Conservation (phyloP, 2,329 filamentous ascomycete species). For the Exophiala mesophila region DNA sequence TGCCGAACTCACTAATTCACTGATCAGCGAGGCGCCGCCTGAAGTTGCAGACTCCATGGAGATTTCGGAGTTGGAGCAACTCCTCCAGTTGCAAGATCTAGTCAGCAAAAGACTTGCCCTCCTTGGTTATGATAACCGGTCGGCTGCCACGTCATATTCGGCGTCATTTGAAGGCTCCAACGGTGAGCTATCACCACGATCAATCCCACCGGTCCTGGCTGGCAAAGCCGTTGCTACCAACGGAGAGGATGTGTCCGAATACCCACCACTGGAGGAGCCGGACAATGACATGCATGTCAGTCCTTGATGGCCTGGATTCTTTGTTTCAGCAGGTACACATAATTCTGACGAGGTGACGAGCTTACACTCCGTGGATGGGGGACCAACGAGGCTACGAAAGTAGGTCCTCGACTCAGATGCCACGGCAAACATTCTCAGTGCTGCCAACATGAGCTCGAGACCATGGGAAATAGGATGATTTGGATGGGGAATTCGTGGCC, state of each 20-base stretch:
- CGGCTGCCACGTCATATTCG: background rate
- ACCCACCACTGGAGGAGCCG: background rate
- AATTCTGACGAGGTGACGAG: background rate
- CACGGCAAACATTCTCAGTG: too few species aligned
- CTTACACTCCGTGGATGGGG: too few species aligned
- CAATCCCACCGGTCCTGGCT: background rate
- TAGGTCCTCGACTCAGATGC: too few species aligned
- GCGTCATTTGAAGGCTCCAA: background rate
- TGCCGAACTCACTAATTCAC: slow-evolving; percentile 22
- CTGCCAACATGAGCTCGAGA: too few species aligned
- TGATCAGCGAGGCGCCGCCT: slow-evolving; percentile 23
- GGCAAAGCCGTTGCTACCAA: background rate
- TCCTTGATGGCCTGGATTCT: background rate
- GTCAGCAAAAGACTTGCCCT: slow-evolving; percentile 19
- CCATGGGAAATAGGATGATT: too few species aligned
- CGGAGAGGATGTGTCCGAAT: background rate
- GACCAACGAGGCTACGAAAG: too few species aligned
- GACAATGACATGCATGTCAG: slow-evolving; percentile 1
- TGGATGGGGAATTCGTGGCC: too few species aligned
- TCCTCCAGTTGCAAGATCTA: slow-evolving; percentile 19
- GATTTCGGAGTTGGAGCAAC: slow-evolving; percentile 17
- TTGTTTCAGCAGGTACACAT: background rate
- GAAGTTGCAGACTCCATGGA: slow-evolving; percentile 20
- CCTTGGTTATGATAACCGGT: slow-evolving; percentile 5
- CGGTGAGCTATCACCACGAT: slow-evolving; percentile 13